Base-by-base conservation (phyloP, 148 eudicot species). In the Agrostemma githago region DNA sequence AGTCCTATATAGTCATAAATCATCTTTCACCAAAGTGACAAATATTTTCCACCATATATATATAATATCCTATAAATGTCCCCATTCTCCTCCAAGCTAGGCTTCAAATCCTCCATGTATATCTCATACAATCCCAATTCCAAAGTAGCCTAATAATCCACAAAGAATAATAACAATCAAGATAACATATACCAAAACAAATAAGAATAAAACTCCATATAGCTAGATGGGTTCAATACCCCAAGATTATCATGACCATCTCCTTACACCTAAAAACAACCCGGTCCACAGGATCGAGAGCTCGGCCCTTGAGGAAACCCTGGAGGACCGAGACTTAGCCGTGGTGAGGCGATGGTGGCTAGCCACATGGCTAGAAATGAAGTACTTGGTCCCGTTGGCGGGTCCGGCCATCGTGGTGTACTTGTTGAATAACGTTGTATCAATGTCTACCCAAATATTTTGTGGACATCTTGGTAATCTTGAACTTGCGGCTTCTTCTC, bases 401-500 rank as follows among this genome's bases (percentile, higher is more conserved):
- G 88, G 83, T 1, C 91, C 91, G 0, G 88, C 91, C 0, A 82
- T 86, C 2, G 71, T 81, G 14, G 88, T 88, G 19, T 88, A 86
- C 80, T 74, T 88, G 73, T 72, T 88, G 4, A 86, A 86, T 76
- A 82, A 84, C 58, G 68, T 81, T 2, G 72, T 79, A 2, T 86
- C 89, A 1, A 75, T 81, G 85, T 80, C 88, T 51, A 88, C 92
- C 9, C 89, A 79, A 44, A 86, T 88, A 41, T 86, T 84, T 26
- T 84, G 83, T 58, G 92, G 92, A 56, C 92, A 88, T 70, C 89
- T 88, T 19, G 92, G 92, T 3, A 88, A 88, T 48, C 88, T 88
- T 5, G 66, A 84, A 42, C 81, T 86, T 9, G 92, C 92, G 8
- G 92, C 86, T 26, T 79, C 85, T 6, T 68, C 86, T 41, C 88